phyloP scores from a whole-genome alignment of 805 yeast genomes.

The Ogataea sp. region DNA sequence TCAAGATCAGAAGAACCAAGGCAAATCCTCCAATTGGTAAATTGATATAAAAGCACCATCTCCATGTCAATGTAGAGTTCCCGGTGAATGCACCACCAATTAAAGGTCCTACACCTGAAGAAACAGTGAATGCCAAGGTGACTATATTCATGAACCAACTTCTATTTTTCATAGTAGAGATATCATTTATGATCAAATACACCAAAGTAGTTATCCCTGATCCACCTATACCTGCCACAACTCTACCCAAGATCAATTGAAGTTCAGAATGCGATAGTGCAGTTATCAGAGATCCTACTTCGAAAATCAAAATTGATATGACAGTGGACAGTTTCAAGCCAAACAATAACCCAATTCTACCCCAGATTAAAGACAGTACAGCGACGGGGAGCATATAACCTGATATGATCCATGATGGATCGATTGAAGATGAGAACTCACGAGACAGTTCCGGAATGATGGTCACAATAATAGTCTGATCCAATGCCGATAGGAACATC shows the following conservation, averaged over 20 bases:
- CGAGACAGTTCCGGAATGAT: slow-evolving; percentile 40
- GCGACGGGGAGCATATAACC: slow-evolving; percentile 52
- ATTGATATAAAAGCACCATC: slow-evolving; percentile 72
- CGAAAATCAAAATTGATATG: slow-evolving; percentile 43
- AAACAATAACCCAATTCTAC: slow-evolving; percentile 43
- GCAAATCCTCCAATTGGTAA: slow-evolving; percentile 57
- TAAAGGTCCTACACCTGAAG: slow-evolving; percentile 54
- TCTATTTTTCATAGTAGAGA: slow-evolving; percentile 34
- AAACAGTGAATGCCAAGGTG: slow-evolving; percentile 39
- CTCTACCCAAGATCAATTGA: slow-evolving; percentile 63
- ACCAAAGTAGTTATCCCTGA: slow-evolving; percentile 60
- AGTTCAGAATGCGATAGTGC: slow-evolving; percentile 48
- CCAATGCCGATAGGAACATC: slow-evolving; percentile 34
- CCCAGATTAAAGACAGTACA: slow-evolving; percentile 47
- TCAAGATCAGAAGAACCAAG: slow-evolving; percentile 25
- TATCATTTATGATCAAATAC: slow-evolving; percentile 49
- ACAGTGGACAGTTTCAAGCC: slow-evolving; percentile 46
- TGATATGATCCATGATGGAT: slow-evolving; percentile 51
- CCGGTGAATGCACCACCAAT: slow-evolving; percentile 52
- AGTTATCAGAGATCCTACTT: slow-evolving; percentile 52
- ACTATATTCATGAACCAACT: slow-evolving; percentile 31
- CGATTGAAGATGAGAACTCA: slow-evolving; percentile 38
- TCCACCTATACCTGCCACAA: slow-evolving; percentile 66
- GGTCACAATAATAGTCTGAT: slow-evolving; percentile 51
- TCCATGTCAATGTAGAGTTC: slow-evolving; percentile 43